Conservation (phyloP, 2,329 filamentous ascomycete genomes). For the Madurella mycetomatis region DNA sequence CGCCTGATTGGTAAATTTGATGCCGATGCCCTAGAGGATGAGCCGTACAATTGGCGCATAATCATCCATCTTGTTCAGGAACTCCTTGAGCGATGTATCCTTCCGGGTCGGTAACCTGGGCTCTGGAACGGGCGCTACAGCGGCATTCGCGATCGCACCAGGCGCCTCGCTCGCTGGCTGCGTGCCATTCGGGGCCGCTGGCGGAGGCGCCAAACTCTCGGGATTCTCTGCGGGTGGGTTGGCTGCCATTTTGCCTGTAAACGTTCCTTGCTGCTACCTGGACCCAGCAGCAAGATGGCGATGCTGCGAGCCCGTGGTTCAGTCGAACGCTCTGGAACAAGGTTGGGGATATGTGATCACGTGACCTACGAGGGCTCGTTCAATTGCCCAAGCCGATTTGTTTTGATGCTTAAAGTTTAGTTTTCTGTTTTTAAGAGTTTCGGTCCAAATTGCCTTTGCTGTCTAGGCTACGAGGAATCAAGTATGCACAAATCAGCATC, state of each 20-base stretch:
- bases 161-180: conserved; percentile 11
- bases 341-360: no score
- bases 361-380: no score
- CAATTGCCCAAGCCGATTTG: no score
- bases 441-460: no score
- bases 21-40: not conserved
- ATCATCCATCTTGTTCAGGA: conserved; percentile 94
- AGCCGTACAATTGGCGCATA: conserved; percentile 86
- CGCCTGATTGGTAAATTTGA: not conserved
- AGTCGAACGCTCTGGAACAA: no score
- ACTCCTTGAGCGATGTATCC: conserved; percentile 87
- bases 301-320: not conserved
- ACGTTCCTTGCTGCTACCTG: not conserved
- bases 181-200: conserved; percentile 18
- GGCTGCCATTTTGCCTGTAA: conserved; percentile 20
- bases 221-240: conserved; percentile 21
- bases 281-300: not conserved
- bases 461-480: no score
- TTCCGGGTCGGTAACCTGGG: conserved; percentile 73
- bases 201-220: conserved; percentile 18
- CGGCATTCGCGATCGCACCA: not conserved
- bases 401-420: no score
- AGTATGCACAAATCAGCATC: no score
- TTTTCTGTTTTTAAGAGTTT: no score
- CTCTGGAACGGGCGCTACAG: conserved; percentile 38